These are phyloP conservation scores for Alternaria sp. DNA, from an alignment of 2,329 filamentous ascomycete genomes.

Conservation along the genomic window DNA sequence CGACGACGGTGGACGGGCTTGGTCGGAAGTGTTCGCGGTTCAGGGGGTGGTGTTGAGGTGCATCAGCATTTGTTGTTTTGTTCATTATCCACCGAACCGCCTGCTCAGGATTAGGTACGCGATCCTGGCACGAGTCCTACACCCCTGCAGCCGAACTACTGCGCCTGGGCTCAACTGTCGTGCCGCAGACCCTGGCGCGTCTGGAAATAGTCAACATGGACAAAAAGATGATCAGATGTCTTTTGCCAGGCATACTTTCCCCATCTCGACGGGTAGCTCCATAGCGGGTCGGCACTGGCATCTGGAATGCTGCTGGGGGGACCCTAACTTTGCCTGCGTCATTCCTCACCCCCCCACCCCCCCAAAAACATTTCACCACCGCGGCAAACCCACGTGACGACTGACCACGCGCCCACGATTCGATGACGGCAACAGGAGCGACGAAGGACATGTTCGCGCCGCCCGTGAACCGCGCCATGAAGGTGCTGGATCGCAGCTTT, in stretches of 20 bases:
- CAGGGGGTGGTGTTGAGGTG: slow-evolving; percentile 37
- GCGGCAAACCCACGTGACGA: slow-evolving; percentile 2
- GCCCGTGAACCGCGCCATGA: slow-evolving; percentile 80
- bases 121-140: slow-evolving; percentile 33
- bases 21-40: slow-evolving; percentile 17
- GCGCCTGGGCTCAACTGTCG: slow-evolving; percentile 8
- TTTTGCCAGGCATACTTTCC: not conserved
- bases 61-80: slow-evolving; percentile 28
- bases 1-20: slow-evolving; percentile 11
- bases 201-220: not conserved
- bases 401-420: slow-evolving; percentile 20
- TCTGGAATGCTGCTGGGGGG: slow-evolving; percentile 1
- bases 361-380: slow-evolving; percentile 13
- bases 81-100: slow-evolving; percentile 31
- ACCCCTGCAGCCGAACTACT: slow-evolving; percentile 21
- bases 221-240: not conserved
- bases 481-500: slow-evolving; percentile 80
- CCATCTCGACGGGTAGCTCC: slow-evolving; percentile 5
- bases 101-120: slow-evolving; percentile 37
- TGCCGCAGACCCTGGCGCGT: slow-evolving; percentile 15
- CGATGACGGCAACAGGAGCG: slow-evolving; percentile 43
- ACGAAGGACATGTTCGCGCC: slow-evolving; percentile 71
- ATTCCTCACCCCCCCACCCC: slow-evolving; percentile 18
- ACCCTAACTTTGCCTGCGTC: slow-evolving; percentile 16
- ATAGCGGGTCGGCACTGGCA: slow-evolving; percentile 5